Evolutionary conservation across 495 filamentous ascomycete species (phyloP).

Genomic region (Hypoxylon trugodes): DNA sequence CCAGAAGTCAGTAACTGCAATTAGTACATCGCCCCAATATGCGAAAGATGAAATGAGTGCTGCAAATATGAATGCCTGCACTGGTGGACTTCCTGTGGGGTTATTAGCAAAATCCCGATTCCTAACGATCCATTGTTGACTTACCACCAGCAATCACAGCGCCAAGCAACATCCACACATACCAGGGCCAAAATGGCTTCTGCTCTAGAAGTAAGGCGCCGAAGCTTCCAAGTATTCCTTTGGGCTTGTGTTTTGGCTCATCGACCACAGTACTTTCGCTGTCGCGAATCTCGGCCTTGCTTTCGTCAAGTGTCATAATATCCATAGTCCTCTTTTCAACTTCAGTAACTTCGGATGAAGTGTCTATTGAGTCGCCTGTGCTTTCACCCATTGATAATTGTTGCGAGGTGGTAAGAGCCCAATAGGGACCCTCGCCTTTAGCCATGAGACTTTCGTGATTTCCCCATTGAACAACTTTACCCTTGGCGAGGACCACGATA

Average conservation of each 20-base stretch:
- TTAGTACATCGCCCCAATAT: constrained; percentile 52
- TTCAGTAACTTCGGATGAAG: constrained; percentile 39
- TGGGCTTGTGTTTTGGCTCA: constrained; percentile 35
- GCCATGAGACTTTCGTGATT: constrained; percentile 72
- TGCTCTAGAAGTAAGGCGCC: constrained; percentile 58
- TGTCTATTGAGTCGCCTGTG: constrained; percentile 29
- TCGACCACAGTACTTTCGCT: constrained; percentile 35
- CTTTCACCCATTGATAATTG: constrained; percentile 47
- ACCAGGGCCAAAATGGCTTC: constrained; percentile 56
- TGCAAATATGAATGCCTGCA: constrained; percentile 62
- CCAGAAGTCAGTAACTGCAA: constrained; percentile 63
- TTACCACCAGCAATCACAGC: constrained; percentile 62
- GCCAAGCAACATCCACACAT: constrained; percentile 53
- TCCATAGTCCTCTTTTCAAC: constrained; percentile 54
- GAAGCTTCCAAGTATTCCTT: constrained; percentile 56
- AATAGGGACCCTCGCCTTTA: constrained; percentile 64
- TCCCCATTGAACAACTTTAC: constrained; percentile 71
- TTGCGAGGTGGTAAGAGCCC: constrained; percentile 60
- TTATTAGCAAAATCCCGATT: constrained; percentile 16
- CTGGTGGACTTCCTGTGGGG: constrained; percentile 50
- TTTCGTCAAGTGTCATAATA: constrained; percentile 43
- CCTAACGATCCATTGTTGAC: constrained; percentile 1
- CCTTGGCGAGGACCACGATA: constrained; percentile 65
- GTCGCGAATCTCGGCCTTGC: constrained; percentile 23
- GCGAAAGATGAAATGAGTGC: constrained; percentile 58